Evolutionary conservation across 495 filamentous ascomycete species (phyloP).

Genomic region (Penicillium mononematosum): DNA sequence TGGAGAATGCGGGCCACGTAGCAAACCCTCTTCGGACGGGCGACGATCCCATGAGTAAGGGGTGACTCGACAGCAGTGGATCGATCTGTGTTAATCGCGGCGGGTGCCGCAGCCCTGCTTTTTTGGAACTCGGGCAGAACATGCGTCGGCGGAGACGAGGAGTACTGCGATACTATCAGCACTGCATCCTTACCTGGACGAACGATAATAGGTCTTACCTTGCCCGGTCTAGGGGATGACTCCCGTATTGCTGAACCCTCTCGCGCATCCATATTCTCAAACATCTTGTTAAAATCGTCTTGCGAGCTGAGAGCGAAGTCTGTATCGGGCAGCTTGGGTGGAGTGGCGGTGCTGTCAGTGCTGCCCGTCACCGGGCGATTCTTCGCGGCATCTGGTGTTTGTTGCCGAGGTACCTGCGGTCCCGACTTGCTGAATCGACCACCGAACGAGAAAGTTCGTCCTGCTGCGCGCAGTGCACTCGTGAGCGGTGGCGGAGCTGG

Average conservation of each 20-base stretch:
- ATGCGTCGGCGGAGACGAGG: conserved; percentile 22
- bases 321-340: conserved; percentile 63
- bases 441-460: conserved; percentile 73
- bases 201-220: conserved; percentile 21
- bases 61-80: conserved; percentile 55
- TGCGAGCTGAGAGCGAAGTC: conserved; percentile 52
- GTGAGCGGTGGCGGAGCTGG: conserved; percentile 54
- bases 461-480: conserved; percentile 58
- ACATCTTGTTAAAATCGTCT: conserved; percentile 68
- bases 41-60: conserved; percentile 70
- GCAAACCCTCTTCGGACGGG: conserved; percentile 61
- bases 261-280: conserved; percentile 59
- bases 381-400: conserved; percentile 38
- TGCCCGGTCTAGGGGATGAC: conserved; percentile 21
- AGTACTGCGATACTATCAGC: conserved; percentile 27
- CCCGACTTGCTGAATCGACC: conserved; percentile 43
- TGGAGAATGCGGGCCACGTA: conserved; percentile 33
- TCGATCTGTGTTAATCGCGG: conserved; percentile 59
- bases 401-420: conserved; percentile 41
- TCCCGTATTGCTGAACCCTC: conserved; percentile 39
- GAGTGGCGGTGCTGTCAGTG: conserved; percentile 64
- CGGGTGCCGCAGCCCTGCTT: conserved; percentile 37
- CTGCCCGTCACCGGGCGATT: conserved; percentile 54
- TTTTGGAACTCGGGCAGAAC: conserved; percentile 19
- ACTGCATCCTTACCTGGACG: conserved; percentile 1